These are phyloP conservation scores for Fusarium sp. DNA, from an alignment of 2,329 filamentous ascomycete genomes.

Conservation along the genomic window DNA sequence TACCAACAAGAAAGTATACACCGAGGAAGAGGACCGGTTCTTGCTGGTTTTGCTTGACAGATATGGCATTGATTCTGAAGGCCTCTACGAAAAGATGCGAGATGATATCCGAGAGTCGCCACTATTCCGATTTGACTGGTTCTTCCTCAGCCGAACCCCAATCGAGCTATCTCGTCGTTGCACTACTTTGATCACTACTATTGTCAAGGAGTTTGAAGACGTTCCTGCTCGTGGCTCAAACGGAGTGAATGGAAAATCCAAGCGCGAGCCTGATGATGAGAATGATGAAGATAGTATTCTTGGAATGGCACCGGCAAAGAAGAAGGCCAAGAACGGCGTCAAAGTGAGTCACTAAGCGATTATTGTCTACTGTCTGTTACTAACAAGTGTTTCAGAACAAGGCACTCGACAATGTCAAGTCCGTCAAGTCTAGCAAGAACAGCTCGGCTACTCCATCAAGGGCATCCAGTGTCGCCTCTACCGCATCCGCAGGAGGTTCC, in stretches of 20 bases:
- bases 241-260: slow-evolving; percentile 75
- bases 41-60: slow-evolving; percentile 92
- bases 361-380: slow-evolving; percentile 2
- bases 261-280: slow-evolving; percentile 83
- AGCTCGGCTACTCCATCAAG: slow-evolving; percentile 84
- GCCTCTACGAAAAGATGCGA: slow-evolving; percentile 92
- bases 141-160: slow-evolving; percentile 94
- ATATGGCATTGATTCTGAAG: slow-evolving; percentile 91
- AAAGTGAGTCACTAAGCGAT: slow-evolving; percentile 71
- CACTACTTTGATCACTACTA: slow-evolving; percentile 92
- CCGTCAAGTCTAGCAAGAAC: slow-evolving; percentile 83
- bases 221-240: slow-evolving; percentile 67
- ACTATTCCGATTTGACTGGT: slow-evolving; percentile 98
- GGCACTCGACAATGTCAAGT: slow-evolving; percentile 88
- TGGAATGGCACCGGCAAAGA: slow-evolving; percentile 88
- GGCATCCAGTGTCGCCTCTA: slow-evolving; percentile 89
- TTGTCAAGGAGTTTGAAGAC: slow-evolving; percentile 94
- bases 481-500: slow-evolving; percentile 68
- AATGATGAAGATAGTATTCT: slow-evolving; percentile 87
- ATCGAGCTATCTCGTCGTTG: slow-evolving; percentile 93
- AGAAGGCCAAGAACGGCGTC: slow-evolving; percentile 90
- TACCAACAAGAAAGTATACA: slow-evolving; percentile 99
- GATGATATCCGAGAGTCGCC: slow-evolving; percentile 96
- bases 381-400: slow-evolving; percentile 77
- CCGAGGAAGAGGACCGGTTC: slow-evolving; percentile 97